Evolutionary conservation across 1,284 basidiomycete genomes (phyloP), one percentile per base, ranked within the genome.

Genomic region (Boletus austroedulis): DNA sequence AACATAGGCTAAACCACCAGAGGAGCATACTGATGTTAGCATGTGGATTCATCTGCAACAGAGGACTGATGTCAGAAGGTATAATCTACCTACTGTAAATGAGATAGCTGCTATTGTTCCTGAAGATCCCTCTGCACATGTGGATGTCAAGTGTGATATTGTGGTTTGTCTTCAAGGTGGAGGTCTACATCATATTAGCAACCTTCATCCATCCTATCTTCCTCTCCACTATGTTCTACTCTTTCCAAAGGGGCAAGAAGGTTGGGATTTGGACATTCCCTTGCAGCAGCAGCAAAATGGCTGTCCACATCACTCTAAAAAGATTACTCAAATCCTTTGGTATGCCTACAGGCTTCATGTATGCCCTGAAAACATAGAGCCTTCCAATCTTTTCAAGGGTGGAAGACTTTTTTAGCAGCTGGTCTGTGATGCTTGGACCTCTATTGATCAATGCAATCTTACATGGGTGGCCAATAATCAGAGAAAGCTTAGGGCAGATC

Each of bases 391-490:
- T 2, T 68, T 80, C 21, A 72, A 64, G 17, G 75, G 68, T 53
- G 74, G 76, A 0, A 65, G 70, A 0, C 68, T 82, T 0, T 75
- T 82, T 38, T 75, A 78, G 47, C 74, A 78, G 19, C 78, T 75
- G 44, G 31, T 73, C 9, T 75, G 73, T 53, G 73, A 78, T 62
- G 71, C 66, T 23, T 77, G 66, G 67, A 75, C 75, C 2, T 66
- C 65, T 0, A 62, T 67, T 31, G 72, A 77, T 9, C 74, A 77
- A 26, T 56, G 61, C 3, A 63, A 67, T 0, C 65, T 78, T 0
- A 50, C 55, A 1, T 78, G 49, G 52, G 41, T 72, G 15, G 34
- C 52, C 3, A 31, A 52, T 1, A 73, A 83, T 57, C 80, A 83
- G 53, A 50, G 53, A 1, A 59, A 53, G 2, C 61, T 82, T 2